Base-by-base conservation (phyloP, 2,329 filamentous ascomycete genomes). In the Cadophora malorum region DNA sequence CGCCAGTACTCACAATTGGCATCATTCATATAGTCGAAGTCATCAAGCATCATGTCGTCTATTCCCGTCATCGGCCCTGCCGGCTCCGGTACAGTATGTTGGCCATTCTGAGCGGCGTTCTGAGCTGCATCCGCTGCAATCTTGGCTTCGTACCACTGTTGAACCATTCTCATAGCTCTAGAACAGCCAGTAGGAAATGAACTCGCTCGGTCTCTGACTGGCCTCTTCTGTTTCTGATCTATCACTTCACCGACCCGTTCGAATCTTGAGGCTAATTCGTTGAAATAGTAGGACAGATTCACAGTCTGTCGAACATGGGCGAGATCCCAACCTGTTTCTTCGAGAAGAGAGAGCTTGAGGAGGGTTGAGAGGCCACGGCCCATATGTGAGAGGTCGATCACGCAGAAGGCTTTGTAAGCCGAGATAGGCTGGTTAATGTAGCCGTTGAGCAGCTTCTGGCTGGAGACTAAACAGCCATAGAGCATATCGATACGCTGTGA, bases 311-410 rank as follows among this genome's bases (percentile, higher is more conserved):
- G 78, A 53, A 81, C 78, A 10, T 78, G 74, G 10, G 76, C 71
- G 10, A 75, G 74, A 67, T 82, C 80, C 80, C 80, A 82, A 1
- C 75, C 78, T 9, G 78, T 77, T 61, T 81, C 78, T 33, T 76
- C 70, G 3, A 80, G 71, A 2, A 78, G 76, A 0, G 78, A 79
- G 5, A 82, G 73, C 35, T 79, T 78, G 62, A 80, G 78, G 33
- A 82, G 70, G 1, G 79, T 73, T 1, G 76, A 78, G 28, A 80
- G 65, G 19, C 71, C 78, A 8, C 76, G 74, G 25, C 80, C 75
- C 64, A 82, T 76, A 64, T 81, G 79, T 0, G 79, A 64, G 21
- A 71, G 66, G 5, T 71, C 66, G 6, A 70, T 49, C 2, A 68
- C 41, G 12, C 66, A 66, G 23, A 70, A 35, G 2, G 38, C 33